phyloP scores from a whole-genome alignment of 257 asterid genomes.

The Penstemon eatonii region DNA sequence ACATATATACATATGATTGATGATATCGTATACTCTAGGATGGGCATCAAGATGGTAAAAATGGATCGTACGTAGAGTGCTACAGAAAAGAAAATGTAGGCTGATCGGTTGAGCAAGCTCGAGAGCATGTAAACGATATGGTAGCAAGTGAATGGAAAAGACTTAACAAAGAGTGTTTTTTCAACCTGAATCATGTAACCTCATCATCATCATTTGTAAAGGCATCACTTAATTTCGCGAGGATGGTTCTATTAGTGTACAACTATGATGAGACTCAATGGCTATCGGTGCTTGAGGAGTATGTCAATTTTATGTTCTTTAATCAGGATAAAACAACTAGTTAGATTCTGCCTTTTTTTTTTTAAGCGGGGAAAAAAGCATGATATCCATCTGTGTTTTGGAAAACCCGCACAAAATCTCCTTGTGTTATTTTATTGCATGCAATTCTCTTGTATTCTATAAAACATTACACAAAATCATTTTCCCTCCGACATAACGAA shows the following conservation, averaged over 20 bases:
- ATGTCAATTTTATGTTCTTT: conserved; percentile 19
- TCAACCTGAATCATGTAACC: neutral
- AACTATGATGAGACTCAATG: conserved; percentile 33
- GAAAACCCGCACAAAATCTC: too few species aligned
- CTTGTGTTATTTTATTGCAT: too few species aligned
- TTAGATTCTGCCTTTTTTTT: too few species aligned
- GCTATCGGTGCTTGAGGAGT: conserved; percentile 27
- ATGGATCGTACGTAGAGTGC: conserved; percentile 38
- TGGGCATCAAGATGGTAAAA: conserved; percentile 41
- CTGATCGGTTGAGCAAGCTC: conserved; percentile 10
- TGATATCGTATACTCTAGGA: conserved; percentile 26
- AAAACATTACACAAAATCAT: too few species aligned
- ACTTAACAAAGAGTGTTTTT: conserved; percentile 36
- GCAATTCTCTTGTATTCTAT: too few species aligned
- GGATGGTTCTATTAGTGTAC: conserved; percentile 39
- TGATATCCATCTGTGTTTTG: too few species aligned
- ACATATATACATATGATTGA: too few species aligned
- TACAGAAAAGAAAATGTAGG: conserved; percentile 30
- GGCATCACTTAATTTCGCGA: conserved; percentile 43
- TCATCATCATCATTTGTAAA: conserved; percentile 17
- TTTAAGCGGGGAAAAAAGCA: too few species aligned
- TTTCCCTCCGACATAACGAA: too few species aligned
- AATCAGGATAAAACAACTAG: neutral
- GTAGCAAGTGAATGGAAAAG: conserved; percentile 37
- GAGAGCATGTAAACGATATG: conserved; percentile 22